Base-by-base conservation (phyloP, 2,329 filamentous ascomycete genomes). In the Microsporum audouinii region DNA sequence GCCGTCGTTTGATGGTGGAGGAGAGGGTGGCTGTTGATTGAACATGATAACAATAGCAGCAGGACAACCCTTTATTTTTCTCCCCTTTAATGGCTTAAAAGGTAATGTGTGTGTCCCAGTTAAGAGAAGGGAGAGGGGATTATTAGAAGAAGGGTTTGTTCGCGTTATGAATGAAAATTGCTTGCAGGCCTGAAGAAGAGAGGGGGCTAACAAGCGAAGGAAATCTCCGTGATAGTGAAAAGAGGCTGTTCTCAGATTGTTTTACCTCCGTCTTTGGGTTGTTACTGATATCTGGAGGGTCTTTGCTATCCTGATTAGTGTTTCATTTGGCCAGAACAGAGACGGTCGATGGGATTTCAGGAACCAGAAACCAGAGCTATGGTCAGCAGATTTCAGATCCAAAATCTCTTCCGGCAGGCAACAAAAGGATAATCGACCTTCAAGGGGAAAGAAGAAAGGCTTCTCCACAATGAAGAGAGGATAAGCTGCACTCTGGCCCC, bases 1-100 rank as follows among this genome's bases (percentile, higher is more conserved):
- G 56, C 60, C 61, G 61, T 64, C 61, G 57, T 60, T 60, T 41
- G 64, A 64, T 33, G 33, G 61, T 49, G 64, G 63, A 61, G 64
- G 63, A 36, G 64, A 63, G 31, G 63, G 63, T n/a, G 60, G 64
- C 55, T 63, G 63, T 7, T 63, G 61, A 41, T 59, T 62, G 51
- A 64, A 62, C 61, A 64, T 64, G 14, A 55, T 36, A 39, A 55
- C 60, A 63, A 61, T 41, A 53, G 39, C 39, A 49, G 31, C 10
- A 12, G 17, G 56, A 58, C 38, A 58, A 39, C 27, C 33, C 17
- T 45, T 58, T 59, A n/a, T 59, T 45, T 59, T 41, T 57, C 33
- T 43, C 56, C 17, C 12, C 39, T 47, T 45, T 41, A 38, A 49
- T 36, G 43, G 14, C 23, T 47, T 31, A 34, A 49, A 59, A 33